phyloP scores from a whole-genome alignment of 306 rosid genomes.

The Mimosa pudica region DNA sequence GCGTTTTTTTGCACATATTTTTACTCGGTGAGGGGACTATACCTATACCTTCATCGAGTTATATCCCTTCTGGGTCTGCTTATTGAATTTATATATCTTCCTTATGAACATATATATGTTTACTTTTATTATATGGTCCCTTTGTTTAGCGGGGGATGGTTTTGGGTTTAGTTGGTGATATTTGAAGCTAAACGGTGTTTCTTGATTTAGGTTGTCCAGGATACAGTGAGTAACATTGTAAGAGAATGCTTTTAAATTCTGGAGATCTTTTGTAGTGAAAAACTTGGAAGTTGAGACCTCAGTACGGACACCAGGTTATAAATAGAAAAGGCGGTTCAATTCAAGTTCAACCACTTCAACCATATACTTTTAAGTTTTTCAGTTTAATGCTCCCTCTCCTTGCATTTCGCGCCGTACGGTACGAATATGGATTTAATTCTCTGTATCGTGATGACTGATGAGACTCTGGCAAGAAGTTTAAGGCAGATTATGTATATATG shows the following conservation, averaged over 20 bases:
- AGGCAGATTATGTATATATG: not conserved
- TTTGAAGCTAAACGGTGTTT: conserved; percentile 20
- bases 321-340: conserved; percentile 31
- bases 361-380: conserved; percentile 28
- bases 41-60: not conserved
- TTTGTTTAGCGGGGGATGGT: conserved; percentile 33
- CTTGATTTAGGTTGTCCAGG: conserved; percentile 26
- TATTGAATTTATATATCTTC: not conserved
- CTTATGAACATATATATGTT: conserved; percentile 4
- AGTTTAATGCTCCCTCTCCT: conserved; percentile 41
- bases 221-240: conserved; percentile 26
- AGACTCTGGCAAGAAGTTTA: not conserved
- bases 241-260: conserved; percentile 26
- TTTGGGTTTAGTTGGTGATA: not conserved
- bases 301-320: conserved; percentile 18
- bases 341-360: conserved; percentile 30
- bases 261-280: conserved; percentile 38
- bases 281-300: conserved; percentile 37
- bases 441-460: conserved; percentile 21
- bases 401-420: conserved; percentile 35
- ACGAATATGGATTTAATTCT: conserved; percentile 52
- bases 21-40: conserved; percentile 32
- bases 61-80: conserved; percentile 6
- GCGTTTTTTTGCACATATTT: conserved; percentile 41
- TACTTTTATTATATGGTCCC: conserved; percentile 51